phyloP scores from a whole-genome alignment of 345 rosid genomes.

The Clausena lansium region DNA sequence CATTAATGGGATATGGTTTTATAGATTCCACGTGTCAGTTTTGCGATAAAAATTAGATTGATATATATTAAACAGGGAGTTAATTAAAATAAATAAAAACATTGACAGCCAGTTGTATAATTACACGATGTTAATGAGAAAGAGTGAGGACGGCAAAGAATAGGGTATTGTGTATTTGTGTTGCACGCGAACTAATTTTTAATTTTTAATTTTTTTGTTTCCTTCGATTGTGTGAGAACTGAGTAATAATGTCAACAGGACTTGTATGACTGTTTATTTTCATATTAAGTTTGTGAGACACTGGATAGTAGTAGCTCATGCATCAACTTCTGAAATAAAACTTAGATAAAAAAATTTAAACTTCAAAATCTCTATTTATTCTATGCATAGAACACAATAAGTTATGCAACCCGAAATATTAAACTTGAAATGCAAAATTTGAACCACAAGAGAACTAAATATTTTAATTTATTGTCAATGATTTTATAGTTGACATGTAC shows the following conservation, averaged over 20 bases:
- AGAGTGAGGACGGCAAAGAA: not conserved
- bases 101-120: not conserved
- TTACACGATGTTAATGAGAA: not conserved
- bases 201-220: not conserved
- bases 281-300: not conserved
- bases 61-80: not conserved
- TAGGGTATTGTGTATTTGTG: not conserved
- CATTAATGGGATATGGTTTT: not conserved
- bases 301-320: not conserved
- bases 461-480: slow-evolving; percentile 11
- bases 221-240: no score
- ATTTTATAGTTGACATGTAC: slow-evolving; percentile 16
- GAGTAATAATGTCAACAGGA: not conserved
- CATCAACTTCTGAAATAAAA: no score
- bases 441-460: no score
- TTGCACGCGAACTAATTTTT: not conserved
- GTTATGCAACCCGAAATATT: not conserved
- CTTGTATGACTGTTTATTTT: not conserved
- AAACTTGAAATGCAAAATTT: not conserved
- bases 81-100: not conserved
- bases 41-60: not conserved
- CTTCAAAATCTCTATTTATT: slow-evolving; percentile 25
- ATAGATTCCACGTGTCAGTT: not conserved
- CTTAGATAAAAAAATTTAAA: not conserved
- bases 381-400: not conserved